Evolutionary conservation across 2,329 filamentous ascomycete species (phyloP).

Genomic region (Myriangium duriaei): DNA sequence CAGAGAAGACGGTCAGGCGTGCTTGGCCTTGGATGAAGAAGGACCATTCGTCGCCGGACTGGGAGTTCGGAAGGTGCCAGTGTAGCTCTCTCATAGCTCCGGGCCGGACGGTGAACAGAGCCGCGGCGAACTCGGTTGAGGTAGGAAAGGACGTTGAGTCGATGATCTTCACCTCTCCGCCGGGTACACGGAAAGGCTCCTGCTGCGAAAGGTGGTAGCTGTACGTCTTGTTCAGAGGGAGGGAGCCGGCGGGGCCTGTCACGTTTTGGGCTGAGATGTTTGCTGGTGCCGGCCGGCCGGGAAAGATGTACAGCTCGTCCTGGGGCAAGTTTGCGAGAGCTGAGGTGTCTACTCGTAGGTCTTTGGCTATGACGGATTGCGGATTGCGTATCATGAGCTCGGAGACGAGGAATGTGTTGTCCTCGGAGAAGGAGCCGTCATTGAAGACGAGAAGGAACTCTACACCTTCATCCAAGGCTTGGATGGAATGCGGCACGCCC

Average conservation of each 20-base stretch:
- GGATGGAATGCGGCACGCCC: constrained; percentile 21
- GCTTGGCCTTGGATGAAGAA: constrained; percentile 47
- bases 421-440: constrained; percentile 45
- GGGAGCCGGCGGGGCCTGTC: constrained; percentile 25
- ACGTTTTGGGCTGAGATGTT: constrained; percentile 33
- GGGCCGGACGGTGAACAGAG: constrained; percentile 45
- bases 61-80: constrained; percentile 43
- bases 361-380: constrained; percentile 30
- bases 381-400: constrained; percentile 38
- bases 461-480: constrained; percentile 40
- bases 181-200: constrained; percentile 38
- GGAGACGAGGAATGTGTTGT: constrained; percentile 46
- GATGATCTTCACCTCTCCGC: constrained; percentile 48
- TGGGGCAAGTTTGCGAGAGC: constrained; percentile 27
- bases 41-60: constrained; percentile 43
- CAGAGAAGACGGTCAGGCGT: constrained; percentile 44
- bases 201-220: constrained; percentile 36
- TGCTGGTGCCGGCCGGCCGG: constrained; percentile 25
- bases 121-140: constrained; percentile 42
- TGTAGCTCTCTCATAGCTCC: constrained; percentile 54
- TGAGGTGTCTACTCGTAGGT: constrained; percentile 27
- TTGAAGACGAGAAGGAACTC: constrained; percentile 52
- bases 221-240: constrained; percentile 23
- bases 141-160: constrained; percentile 47
- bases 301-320: constrained; percentile 32